A percentile compares a stretch with the other conserved stretches of the same genome.
Evolutionary conservation across 768 basidiomycete species (phyloP).

Genomic region (Steccherinum ochraceum): DNA sequence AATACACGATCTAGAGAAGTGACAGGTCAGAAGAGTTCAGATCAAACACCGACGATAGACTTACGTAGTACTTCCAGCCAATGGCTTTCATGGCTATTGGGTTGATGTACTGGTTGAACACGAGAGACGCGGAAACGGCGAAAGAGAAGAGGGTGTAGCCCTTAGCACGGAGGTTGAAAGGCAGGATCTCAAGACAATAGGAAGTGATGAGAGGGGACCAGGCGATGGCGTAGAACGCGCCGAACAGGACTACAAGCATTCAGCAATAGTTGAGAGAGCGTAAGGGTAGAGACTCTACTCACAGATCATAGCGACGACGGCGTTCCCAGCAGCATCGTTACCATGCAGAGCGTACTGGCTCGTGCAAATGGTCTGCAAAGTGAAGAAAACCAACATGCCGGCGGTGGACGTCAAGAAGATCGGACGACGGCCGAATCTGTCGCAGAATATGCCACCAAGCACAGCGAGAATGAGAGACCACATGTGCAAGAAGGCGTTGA

Average conservation of each 20-base stretch:
- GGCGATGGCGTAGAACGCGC: conserved; percentile 14
- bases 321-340: conserved; percentile 20
- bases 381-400: conserved; percentile 24
- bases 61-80: conserved; percentile 8
- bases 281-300: neutral
- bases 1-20: conserved; percentile 45
- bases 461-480: conserved; percentile 23
- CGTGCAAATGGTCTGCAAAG: conserved; percentile 17
- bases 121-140: conserved; percentile 30
- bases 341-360: conserved; percentile 10
- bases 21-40: neutral
- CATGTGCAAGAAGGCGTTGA: conserved; percentile 13
- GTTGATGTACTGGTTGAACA: conserved; percentile 39
- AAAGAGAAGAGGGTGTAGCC: conserved; percentile 34
- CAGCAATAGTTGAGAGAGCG: conserved; percentile 18
- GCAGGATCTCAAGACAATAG: conserved; percentile 39
- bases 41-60: neutral
- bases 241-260: conserved; percentile 17
- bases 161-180: conserved; percentile 34
- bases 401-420: conserved; percentile 20
- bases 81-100: conserved; percentile 25
- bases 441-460: conserved; percentile 25
- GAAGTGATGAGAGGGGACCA: conserved; percentile 32
- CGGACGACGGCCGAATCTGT: conserved; percentile 20
- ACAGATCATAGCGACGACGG: conserved; percentile 26